Evolutionary conservation across 208 protist genomes (phyloP).

Genomic region (Acanthamoeba culbertsoni): DNA sequence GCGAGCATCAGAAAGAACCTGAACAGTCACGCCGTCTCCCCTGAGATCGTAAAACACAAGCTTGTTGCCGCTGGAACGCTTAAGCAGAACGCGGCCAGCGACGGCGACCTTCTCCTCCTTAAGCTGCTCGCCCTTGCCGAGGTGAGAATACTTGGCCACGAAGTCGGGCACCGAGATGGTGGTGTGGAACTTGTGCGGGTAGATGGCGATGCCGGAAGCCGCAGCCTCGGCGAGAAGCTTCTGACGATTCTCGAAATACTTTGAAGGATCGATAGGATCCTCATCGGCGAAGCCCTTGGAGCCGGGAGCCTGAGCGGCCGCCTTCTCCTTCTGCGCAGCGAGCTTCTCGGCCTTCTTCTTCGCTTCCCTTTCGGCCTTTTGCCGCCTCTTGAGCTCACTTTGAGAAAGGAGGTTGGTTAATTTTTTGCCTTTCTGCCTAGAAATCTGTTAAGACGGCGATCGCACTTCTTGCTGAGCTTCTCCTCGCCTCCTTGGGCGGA

Average conservation of each 20-base stretch:
- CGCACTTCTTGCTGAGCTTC: slow-evolving; percentile 50
- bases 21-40: slow-evolving; percentile 92
- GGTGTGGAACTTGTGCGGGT: slow-evolving; percentile 97
- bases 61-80: slow-evolving; percentile 87
- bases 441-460: neutral
- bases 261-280: slow-evolving; percentile 58
- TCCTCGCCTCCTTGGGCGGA: neutral
- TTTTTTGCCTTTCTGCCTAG: neutral
- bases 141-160: slow-evolving; percentile 80
- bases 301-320: neutral
- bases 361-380: slow-evolving; percentile 34
- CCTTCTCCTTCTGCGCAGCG: slow-evolving; percentile 17
- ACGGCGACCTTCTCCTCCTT: slow-evolving; percentile 86
- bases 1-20: slow-evolving; percentile 86
- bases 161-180: slow-evolving; percentile 91
- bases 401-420: neutral
- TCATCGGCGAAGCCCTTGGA: slow-evolving; percentile 25
- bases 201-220: slow-evolving; percentile 83
- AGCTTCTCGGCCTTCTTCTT: neutral
- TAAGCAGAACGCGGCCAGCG: slow-evolving; percentile 86
- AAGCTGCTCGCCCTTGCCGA: slow-evolving; percentile 81
- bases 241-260: slow-evolving; percentile 80
- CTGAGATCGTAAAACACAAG: slow-evolving; percentile 97
- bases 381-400: neutral
- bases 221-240: slow-evolving; percentile 55